phyloP scores from a whole-genome alignment of 1,284 basidiomycete species.

The Leccinum huronense region DNA sequence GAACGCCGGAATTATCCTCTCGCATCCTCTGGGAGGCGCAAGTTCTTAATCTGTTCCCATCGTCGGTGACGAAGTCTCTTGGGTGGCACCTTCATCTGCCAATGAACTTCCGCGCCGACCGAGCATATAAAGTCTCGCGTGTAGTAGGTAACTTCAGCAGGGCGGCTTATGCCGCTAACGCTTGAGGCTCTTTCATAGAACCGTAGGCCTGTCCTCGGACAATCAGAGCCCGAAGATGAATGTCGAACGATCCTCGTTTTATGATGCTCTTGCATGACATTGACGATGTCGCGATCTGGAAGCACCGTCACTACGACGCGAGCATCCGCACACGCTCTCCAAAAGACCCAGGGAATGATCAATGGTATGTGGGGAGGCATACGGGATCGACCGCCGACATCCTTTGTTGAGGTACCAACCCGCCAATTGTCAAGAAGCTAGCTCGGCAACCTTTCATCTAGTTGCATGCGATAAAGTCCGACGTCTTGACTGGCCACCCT shows the following conservation, averaged over 20 bases:
- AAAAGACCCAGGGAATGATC: slow-evolving; percentile 65
- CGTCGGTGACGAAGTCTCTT: slow-evolving; percentile 3
- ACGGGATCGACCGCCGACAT: slow-evolving; percentile 39
- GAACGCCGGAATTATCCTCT: slow-evolving; percentile 65
- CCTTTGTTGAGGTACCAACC: slow-evolving; percentile 40
- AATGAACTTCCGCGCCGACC: slow-evolving; percentile 8
- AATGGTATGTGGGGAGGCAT: slow-evolving; percentile 50
- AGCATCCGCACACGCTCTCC: slow-evolving; percentile 57
- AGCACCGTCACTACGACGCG: slow-evolving; percentile 48
- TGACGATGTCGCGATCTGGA: slow-evolving; percentile 65
- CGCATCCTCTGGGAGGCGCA: slow-evolving; percentile 48
- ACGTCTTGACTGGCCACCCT: slow-evolving; percentile 73
- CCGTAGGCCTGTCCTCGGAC: too few relatives aligned
- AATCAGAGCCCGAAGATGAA: slow-evolving; percentile 29
- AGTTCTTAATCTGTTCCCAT: slow-evolving; percentile 34
- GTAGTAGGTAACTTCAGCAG: slow-evolving; percentile 50
- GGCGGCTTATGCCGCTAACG: too few relatives aligned
- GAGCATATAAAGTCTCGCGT: slow-evolving; percentile 58
- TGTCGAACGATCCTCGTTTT: slow-evolving; percentile 61
- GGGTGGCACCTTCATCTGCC: slow-evolving; percentile 2
- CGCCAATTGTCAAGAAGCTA: slow-evolving; percentile 85
- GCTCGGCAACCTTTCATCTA: slow-evolving; percentile 81
- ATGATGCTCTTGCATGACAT: slow-evolving; percentile 57
- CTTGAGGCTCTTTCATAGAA: too few relatives aligned
- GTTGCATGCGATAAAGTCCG: slow-evolving; percentile 74